Evolutionary conservation across 495 filamentous ascomycete genomes (phyloP).

Genomic region (Aspergillus affinis): DNA sequence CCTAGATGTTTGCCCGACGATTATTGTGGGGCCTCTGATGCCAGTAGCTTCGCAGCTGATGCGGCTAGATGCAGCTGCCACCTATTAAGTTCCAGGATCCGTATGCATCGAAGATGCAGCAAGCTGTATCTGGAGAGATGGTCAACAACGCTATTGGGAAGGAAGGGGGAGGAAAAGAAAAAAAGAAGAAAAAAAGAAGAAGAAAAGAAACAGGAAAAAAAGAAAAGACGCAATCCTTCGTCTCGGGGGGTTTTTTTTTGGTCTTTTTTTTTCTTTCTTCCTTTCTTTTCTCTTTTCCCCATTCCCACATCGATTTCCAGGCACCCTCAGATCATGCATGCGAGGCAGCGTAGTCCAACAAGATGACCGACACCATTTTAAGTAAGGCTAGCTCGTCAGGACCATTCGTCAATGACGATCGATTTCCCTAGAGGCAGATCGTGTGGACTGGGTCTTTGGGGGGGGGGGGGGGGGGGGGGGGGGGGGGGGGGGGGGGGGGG

Average conservation of each 20-base stretch:
- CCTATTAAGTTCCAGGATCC: constrained; percentile 23
- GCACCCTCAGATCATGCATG: constrained; percentile 20
- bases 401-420: constrained; percentile 17
- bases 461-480: too few species aligned
- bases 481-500: too few species aligned
- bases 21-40: constrained; percentile 13
- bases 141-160: constrained; percentile 8
- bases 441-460: constrained; percentile 14
- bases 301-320: neutral
- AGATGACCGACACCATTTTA: constrained; percentile 20
- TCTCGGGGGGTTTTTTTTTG: too few species aligned
- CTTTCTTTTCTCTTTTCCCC: neutral
- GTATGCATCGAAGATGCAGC: constrained; percentile 17
- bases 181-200: constrained; percentile 11
- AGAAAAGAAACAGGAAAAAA: constrained; percentile 1
- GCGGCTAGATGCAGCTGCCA: constrained; percentile 28
- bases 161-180: constrained; percentile 8
- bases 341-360: constrained; percentile 23
- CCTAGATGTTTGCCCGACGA: constrained; percentile 1
- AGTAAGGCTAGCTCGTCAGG: constrained; percentile 28
- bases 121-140: constrained; percentile 14
- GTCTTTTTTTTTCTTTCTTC: constrained; percentile 17
- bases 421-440: constrained; percentile 13
- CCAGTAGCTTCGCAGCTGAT: constrained; percentile 23
- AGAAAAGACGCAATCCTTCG: constrained; percentile 23